These are phyloP conservation scores for Verticillium tricorpus DNA, from an alignment of 2,329 filamentous ascomycete genomes.

Conservation along the genomic window DNA sequence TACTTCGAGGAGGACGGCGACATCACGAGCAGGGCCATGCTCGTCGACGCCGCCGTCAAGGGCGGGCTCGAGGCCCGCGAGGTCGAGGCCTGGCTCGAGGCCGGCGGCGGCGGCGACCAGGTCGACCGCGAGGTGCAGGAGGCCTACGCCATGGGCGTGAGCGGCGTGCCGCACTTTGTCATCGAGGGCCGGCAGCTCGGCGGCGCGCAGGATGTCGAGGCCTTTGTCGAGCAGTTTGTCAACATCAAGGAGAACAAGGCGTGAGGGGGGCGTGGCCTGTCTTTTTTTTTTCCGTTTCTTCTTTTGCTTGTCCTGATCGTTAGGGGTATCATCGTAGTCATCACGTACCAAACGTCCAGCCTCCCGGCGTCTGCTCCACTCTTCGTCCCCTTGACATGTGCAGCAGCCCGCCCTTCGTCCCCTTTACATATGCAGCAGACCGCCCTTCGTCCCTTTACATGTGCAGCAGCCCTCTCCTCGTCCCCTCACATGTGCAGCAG, in stretches of 20 bases:
- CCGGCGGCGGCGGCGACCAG: constrained; percentile 49
- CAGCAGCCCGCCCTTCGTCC: constrained; percentile 47
- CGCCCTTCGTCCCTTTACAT: constrained; percentile 54
- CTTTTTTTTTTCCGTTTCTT: neutral
- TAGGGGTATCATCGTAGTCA: constrained; percentile 4
- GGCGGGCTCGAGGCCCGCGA: constrained; percentile 50
- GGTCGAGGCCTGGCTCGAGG: constrained; percentile 48
- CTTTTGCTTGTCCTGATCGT: neutral
- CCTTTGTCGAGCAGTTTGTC: constrained; percentile 63
- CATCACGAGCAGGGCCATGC: constrained; percentile 51
- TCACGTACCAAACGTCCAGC: neutral
- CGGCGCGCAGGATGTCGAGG: constrained; percentile 66
- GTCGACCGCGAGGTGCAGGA: constrained; percentile 53
- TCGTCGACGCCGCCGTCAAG: constrained; percentile 46
- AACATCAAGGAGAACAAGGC: constrained; percentile 32
- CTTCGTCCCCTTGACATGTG: constrained; percentile 37
- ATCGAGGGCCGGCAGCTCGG: constrained; percentile 64
- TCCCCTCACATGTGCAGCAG: constrained; percentile 45
- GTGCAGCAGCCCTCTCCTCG: constrained; percentile 35
- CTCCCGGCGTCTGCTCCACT: neutral
- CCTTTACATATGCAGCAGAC: constrained; percentile 49
- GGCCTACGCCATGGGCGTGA: constrained; percentile 47
- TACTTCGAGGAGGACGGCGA: constrained; percentile 64
- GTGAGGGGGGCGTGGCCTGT: neutral
- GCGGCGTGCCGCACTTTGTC: constrained; percentile 71